A percentile compares a stretch with the other conserved stretches of the same genome.
These are phyloP conservation scores for Hibiscus syriacus DNA, from an alignment of 345 rosid genomes.

Conservation along the genomic window DNA sequence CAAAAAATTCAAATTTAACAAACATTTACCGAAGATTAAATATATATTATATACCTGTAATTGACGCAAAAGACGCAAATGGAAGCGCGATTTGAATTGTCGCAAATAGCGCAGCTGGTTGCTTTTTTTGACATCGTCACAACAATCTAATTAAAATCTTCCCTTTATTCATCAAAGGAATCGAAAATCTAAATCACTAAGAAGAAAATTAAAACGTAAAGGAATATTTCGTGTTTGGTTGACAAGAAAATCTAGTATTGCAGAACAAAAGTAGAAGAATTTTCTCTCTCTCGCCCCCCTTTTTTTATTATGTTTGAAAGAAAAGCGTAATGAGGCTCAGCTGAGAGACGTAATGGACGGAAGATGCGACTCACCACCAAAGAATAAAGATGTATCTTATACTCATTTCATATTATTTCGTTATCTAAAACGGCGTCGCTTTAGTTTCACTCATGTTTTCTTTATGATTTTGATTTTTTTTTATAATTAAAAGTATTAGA, in stretches of 20 bases:
- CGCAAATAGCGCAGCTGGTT: slow-evolving; percentile 68
- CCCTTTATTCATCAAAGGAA: slow-evolving; percentile 13
- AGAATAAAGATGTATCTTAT: background rate
- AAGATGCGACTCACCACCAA: background rate
- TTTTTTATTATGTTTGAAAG: background rate
- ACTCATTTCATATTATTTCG: background rate
- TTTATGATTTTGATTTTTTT: no score
- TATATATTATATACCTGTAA: slow-evolving; percentile 43
- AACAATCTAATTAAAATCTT: background rate
- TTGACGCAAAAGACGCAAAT: slow-evolving; percentile 75
- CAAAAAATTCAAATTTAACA: background rate
- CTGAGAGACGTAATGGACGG: background rate
- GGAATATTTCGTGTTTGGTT: background rate
- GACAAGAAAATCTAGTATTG: background rate
- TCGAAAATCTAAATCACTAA: background rate
- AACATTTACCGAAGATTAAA: background rate
- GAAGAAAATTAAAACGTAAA: background rate
- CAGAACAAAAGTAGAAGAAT: background rate
- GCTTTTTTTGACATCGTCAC: slow-evolving; percentile 41
- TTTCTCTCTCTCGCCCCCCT: no score
- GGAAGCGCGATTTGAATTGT: slow-evolving; percentile 65
- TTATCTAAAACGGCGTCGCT: background rate
- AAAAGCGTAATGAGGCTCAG: background rate
- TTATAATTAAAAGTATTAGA: no score
- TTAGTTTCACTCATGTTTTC: background rate